These are phyloP conservation scores for Syzygium aqueum DNA, from an alignment of 345 rosid species.

Conservation along the genomic window DNA sequence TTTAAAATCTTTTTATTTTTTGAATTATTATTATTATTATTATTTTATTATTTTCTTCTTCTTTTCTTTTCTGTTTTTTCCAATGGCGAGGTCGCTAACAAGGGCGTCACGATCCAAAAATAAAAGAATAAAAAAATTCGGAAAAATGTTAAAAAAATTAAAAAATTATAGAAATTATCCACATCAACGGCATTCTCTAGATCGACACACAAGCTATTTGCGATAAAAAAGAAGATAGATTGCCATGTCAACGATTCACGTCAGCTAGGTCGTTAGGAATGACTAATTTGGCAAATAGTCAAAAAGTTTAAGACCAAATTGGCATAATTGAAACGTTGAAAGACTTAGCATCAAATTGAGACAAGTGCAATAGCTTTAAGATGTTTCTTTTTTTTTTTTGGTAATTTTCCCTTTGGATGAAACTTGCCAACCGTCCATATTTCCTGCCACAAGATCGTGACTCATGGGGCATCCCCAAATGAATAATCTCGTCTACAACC, in stretches of 20 bases:
- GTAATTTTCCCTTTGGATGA: not conserved
- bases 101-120: not conserved
- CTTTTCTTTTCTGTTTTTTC: not conserved
- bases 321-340: not conserved
- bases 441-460: not conserved
- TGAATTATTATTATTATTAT: too few species aligned
- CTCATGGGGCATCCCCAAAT: not conserved
- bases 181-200: fast-evolving
- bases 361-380: fast-evolving
- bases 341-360: fast-evolving
- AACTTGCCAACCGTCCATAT: not conserved
- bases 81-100: not conserved
- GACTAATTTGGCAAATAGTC: not conserved
- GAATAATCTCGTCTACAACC: not conserved
- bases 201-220: fast-evolving
- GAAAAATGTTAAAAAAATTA: too few species aligned
- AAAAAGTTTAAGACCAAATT: too few species aligned
- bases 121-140: not conserved
- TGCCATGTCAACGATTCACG: too few species aligned
- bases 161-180: not conserved
- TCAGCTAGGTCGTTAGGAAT: too few species aligned
- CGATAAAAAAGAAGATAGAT: too few species aligned
- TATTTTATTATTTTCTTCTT: too few species aligned
- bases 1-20: not conserved
- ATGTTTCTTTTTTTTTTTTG: fast-evolving